A percentile compares a stretch with the other conserved stretches of the same genome.
phyloP scores from a whole-genome alignment of 306 rosid genomes.

The Rosa chinensis region DNA sequence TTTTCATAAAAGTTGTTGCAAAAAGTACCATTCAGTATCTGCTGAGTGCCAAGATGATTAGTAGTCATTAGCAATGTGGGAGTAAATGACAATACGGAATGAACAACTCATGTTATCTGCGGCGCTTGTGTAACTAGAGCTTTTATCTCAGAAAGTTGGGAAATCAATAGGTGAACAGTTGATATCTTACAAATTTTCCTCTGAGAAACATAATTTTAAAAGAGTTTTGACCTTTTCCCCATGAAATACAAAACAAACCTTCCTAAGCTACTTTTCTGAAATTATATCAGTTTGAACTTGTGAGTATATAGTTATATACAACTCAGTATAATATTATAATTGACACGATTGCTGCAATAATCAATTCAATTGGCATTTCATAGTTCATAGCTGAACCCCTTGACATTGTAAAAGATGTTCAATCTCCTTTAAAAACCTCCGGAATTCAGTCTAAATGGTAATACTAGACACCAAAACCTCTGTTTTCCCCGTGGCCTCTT shows the following conservation, averaged over 20 bases:
- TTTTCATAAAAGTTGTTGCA: background rate
- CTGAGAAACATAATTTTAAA: background rate
- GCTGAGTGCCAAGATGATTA: background rate
- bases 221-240: background rate
- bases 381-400: background rate
- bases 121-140: background rate
- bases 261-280: background rate
- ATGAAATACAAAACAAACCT: background rate
- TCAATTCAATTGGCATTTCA: background rate
- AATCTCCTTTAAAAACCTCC: background rate
- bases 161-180: background rate
- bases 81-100: conserved; percentile 5
- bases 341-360: background rate
- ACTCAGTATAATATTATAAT: background rate
- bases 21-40: background rate
- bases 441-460: background rate
- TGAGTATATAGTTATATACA: background rate
- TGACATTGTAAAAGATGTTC: background rate
- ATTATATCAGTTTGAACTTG: background rate
- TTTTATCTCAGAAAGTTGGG: background rate
- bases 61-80: background rate
- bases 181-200: background rate
- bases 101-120: background rate
- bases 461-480: background rate
- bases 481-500: background rate